Conservation (phyloP, 2,329 filamentous ascomycete species). For the Ascochyta rabiei region DNA sequence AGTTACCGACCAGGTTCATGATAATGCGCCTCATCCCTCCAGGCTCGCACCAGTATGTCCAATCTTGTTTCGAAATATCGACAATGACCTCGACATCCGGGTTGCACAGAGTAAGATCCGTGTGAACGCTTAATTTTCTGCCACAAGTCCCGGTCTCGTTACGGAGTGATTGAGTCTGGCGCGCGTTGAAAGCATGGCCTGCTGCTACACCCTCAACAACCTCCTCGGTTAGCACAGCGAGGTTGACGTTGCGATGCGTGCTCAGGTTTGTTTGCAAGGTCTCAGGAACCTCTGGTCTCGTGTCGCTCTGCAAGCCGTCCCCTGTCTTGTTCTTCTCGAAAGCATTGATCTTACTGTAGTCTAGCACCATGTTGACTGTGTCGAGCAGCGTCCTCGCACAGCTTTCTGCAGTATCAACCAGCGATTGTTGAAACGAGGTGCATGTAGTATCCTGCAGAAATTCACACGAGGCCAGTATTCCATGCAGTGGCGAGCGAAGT, state of each 20-base stretch:
- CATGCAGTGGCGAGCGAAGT: constrained; percentile 52
- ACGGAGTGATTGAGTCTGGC: constrained; percentile 11
- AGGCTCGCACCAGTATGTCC: constrained; percentile 34
- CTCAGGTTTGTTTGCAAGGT: constrained; percentile 38
- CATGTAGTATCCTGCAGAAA: constrained; percentile 51
- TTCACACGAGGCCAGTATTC: constrained; percentile 51
- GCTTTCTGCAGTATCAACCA: constrained; percentile 55
- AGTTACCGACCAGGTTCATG: constrained; percentile 34
- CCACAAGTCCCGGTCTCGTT: neutral
- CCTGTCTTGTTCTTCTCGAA: constrained; percentile 41
- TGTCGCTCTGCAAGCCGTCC: neutral
- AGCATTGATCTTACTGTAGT: constrained; percentile 28
- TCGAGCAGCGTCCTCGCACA: constrained; percentile 58
- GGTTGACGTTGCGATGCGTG: constrained; percentile 47
- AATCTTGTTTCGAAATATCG: constrained; percentile 49
- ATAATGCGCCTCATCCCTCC: constrained; percentile 27
- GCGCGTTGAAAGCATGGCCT: constrained; percentile 51
- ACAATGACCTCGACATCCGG: constrained; percentile 51
- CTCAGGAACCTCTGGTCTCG: neutral
- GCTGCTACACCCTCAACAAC: constrained; percentile 59
- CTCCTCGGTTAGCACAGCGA: constrained; percentile 57
- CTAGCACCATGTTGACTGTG: constrained; percentile 35
- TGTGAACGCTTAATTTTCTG: neutral
- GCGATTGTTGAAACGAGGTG: constrained; percentile 47
- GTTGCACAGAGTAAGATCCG: neutral